Evolutionary conservation across 228 moss, liverwort and hornwort species (phyloP), one percentile per base, ranked within the genome.

Genomic region (Sphagnum fallax): DNA sequence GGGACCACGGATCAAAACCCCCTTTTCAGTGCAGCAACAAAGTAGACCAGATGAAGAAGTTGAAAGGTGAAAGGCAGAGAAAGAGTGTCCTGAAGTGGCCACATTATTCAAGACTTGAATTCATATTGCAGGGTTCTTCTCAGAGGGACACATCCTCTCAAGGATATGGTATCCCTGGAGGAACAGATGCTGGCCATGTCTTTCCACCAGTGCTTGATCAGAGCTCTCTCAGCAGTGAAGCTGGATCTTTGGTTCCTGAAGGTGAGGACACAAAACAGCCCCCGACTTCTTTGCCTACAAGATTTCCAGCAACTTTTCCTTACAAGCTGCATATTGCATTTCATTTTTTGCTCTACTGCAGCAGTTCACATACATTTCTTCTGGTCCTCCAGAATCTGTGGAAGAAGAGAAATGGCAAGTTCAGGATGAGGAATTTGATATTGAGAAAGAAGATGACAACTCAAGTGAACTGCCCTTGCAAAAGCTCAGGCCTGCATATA

Each of bases 41-140:
- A 16, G 62, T 62, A 8, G 62, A 62, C 16, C 62, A 47, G 47
- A 62, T 62, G 62, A 62, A 62, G 62, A 62, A 47, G 4, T 62
- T 47, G 8, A 9, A 47, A 62, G 32, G 32, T 16, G 62, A 62
- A 62, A 62, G 47, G 5, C 62, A 62, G 4, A 47, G 62, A 7
- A 62, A 62, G 47, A 6, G 16, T 32, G 62, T 62, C 16, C 47
- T 47, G 47, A 62, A 47, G 62, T 62, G 62, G 62, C 62, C 62
- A 4, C 47, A 62, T 15, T 62, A 32, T 15, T 62, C 62, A 62
- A 16, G 62, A 6, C 62, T 62, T 62, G 62, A 62, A 16, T 16
- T 16, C 62, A 7, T 62, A 47, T 62, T 62, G 62, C 62, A 62
- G 62, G 62, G 62, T 62, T 16, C 32, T 32, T 32, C 47, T 16